phyloP scores from a whole-genome alignment of 2,329 filamentous ascomycete species.

The Chaetothyriales sp. region DNA sequence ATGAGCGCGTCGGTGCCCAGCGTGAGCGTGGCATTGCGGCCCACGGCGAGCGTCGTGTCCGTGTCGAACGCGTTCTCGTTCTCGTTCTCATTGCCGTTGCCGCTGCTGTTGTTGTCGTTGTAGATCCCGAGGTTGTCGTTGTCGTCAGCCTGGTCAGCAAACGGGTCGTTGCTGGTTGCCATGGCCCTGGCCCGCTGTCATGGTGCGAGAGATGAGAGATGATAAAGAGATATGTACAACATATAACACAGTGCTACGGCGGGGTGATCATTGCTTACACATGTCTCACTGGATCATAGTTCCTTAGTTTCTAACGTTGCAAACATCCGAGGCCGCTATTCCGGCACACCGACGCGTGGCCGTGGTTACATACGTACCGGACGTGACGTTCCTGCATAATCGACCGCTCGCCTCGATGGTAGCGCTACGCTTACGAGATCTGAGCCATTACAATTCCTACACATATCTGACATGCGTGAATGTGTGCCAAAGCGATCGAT shows the following conservation, averaged over 20 bases:
- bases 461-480: not conserved
- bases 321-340: not conserved
- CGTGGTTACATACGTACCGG: too few species aligned
- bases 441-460: not conserved
- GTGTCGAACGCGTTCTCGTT: constrained; percentile 23
- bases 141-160: not conserved
- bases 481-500: not conserved
- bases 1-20: constrained; percentile 48
- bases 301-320: not conserved
- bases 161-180: not conserved
- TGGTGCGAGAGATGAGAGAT: not conserved
- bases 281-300: not conserved
- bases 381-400: not conserved
- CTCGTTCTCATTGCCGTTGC: constrained; percentile 20
- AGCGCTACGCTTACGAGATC: not conserved
- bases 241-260: not conserved
- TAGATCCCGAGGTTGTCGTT: not conserved
- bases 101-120: not conserved
- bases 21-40: constrained; percentile 46
- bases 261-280: not conserved
- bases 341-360: not conserved
- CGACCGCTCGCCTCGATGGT: not conserved
- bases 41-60: constrained; percentile 39
- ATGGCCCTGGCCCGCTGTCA: not conserved
- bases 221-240: not conserved